phyloP scores from a whole-genome alignment of 768 basidiomycete genomes.

The Rhodosporidiobolus sp. region DNA sequence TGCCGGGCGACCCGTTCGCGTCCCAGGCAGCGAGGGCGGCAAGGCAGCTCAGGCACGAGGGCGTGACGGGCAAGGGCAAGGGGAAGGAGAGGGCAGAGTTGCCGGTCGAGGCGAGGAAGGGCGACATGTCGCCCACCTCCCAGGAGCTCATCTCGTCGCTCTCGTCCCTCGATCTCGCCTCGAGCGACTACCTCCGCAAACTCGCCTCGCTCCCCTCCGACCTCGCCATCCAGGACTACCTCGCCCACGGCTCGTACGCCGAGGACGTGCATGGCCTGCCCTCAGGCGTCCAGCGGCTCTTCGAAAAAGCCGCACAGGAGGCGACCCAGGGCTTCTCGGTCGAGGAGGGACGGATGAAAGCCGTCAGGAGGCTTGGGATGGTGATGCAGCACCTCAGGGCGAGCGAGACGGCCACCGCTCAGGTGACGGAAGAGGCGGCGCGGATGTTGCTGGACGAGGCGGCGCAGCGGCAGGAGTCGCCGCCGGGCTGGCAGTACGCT shows the following conservation, averaged over 20 bases:
- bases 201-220: constrained; percentile 28
- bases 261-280: constrained; percentile 34
- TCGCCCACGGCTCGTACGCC: constrained; percentile 13
- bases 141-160: constrained; percentile 22
- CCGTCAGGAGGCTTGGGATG: constrained; percentile 29
- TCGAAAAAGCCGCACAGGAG: constrained; percentile 6
- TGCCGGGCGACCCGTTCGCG: constrained; percentile 23
- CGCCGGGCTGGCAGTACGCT: too few relatives aligned
- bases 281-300: background rate
- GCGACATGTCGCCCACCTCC: constrained; percentile 27
- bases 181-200: constrained; percentile 23
- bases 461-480: background rate
- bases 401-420: background rate
- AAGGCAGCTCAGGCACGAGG: background rate
- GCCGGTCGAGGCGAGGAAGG: background rate
- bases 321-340: background rate
- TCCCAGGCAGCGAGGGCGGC: background rate
- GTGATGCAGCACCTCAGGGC: constrained; percentile 28
- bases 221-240: constrained; percentile 16
- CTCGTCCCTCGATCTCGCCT: constrained; percentile 29
- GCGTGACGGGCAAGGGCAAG: background rate
- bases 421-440: background rate
- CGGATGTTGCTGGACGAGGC: too few relatives aligned
- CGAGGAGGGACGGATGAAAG: constrained; percentile 15
- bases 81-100: background rate